Percentiles rank a stretch among this genome's conserved stretches.
Evolutionary conservation across 139 green algal genomes (phyloP).

Genomic region (Chlamydomonas sphaeroides): DNA sequence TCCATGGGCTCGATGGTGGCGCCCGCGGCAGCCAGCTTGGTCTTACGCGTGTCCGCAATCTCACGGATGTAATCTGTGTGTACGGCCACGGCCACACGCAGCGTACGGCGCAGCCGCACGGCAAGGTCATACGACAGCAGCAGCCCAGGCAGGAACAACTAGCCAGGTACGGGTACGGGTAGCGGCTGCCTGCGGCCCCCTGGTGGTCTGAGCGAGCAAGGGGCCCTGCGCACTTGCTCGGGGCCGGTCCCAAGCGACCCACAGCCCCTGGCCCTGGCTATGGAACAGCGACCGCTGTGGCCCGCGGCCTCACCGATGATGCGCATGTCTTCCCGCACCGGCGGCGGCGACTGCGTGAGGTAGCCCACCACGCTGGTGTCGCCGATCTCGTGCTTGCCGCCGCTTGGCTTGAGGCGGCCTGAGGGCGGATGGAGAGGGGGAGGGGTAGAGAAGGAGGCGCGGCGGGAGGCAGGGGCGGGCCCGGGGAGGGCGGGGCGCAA

Average conservation of each 20-base stretch:
- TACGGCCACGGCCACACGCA: too few species aligned
- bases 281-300: too few species aligned
- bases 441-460: not conserved
- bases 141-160: too few species aligned
- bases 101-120: too few species aligned
- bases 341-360: conserved; percentile 78
- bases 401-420: conserved; percentile 1
- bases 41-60: conserved; percentile 58
- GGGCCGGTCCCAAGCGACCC: too few species aligned
- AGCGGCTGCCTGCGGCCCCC: too few species aligned
- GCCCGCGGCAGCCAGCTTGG: conserved; percentile 6
- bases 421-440: not conserved
- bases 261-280: too few species aligned
- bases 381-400: conserved; percentile 53
- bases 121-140: too few species aligned
- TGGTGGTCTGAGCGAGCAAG: too few species aligned
- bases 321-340: conserved; percentile 62
- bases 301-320: conserved; percentile 70
- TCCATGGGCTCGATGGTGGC: conserved; percentile 28
- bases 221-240: too few species aligned
- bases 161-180: too few species aligned
- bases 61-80: conserved; percentile 47
- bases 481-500: not conserved
- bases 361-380: conserved; percentile 79
- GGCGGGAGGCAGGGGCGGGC: too few species aligned